A percentile compares a stretch with the other conserved stretches of the same genome.
These are phyloP conservation scores for Apiospora marii DNA, from an alignment of 2,329 filamentous ascomycete genomes.

Conservation along the genomic window DNA sequence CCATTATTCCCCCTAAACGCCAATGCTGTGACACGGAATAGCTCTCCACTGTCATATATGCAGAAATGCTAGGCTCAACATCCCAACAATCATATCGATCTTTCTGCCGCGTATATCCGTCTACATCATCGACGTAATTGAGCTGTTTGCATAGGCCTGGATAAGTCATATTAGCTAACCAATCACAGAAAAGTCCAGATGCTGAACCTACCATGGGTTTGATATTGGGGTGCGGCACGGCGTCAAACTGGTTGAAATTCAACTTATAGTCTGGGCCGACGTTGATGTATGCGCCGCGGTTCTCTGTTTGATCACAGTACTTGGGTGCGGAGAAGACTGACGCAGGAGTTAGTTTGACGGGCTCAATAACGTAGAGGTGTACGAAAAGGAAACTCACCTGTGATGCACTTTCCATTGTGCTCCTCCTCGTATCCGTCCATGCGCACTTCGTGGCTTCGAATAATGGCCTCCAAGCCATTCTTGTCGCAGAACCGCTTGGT, in stretches of 20 bases:
- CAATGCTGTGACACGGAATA: conserved; percentile 40
- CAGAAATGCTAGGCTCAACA: conserved; percentile 38
- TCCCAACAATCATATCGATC: conserved; percentile 33
- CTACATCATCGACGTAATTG: conserved; percentile 81
- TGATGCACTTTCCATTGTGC: conserved; percentile 95
- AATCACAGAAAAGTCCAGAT: conserved; percentile 20
- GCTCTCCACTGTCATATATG: conserved; percentile 37
- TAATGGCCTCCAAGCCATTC: conserved; percentile 93
- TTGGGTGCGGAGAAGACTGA: conserved; percentile 94
- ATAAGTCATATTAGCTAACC: conserved; percentile 37
- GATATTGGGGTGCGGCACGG: conserved; percentile 94
- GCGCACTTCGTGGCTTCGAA: conserved; percentile 95
- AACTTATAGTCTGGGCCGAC: conserved; percentile 92
- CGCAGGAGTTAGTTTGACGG: conserved; percentile 37
- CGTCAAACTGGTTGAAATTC: conserved; percentile 91
- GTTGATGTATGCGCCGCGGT: conserved; percentile 98
- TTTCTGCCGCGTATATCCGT: conserved; percentile 32
- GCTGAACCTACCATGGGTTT: conserved; percentile 77
- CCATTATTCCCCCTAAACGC: conserved; percentile 40
- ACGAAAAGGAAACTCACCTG: conserved; percentile 61
- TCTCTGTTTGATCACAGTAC: conserved; percentile 98
- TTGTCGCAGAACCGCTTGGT: conserved; percentile 97
- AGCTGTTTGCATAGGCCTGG: conserved; percentile 84
- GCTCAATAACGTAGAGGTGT: neutral
- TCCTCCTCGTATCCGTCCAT: conserved; percentile 99